Conservation (phyloP, 257 asterid species). For the Ajuga chamaepitys region DNA sequence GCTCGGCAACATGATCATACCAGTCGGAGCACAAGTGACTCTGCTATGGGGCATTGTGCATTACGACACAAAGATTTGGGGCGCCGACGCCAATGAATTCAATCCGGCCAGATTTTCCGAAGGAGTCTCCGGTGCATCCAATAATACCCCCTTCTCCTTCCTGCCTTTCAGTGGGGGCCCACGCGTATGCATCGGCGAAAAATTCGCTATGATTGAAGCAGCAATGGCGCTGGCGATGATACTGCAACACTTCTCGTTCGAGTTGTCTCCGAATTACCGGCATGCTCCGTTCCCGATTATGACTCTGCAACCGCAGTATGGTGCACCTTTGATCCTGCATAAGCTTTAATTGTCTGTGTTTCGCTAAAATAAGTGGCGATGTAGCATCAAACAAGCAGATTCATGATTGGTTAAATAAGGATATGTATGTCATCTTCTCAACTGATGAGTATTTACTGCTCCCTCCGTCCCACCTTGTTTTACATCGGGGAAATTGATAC, state of each 20-base stretch:
- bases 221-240: slow-evolving; percentile 24
- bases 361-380: too few species aligned
- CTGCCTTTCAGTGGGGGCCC: slow-evolving; percentile 38
- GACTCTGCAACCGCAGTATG: slow-evolving; percentile 45
- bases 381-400: too few species aligned
- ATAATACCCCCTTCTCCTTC: slow-evolving; percentile 13
- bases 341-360: slow-evolving; percentile 19
- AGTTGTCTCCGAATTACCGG: slow-evolving; percentile 29
- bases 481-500: too few species aligned
- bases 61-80: slow-evolving; percentile 33
- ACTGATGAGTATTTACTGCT: too few species aligned
- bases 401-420: too few species aligned
- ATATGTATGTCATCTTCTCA: too few species aligned
- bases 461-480: too few species aligned
- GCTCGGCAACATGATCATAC: slow-evolving; percentile 25
- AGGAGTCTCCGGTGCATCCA: slow-evolving; percentile 25
- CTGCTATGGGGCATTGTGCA: slow-evolving; percentile 27
- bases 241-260: slow-evolving; percentile 26
- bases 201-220: slow-evolving; percentile 30
- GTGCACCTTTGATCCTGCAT: slow-evolving; percentile 27
- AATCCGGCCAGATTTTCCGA: slow-evolving; percentile 40
- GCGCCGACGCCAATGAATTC: slow-evolving; percentile 31
- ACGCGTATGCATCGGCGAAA: slow-evolving; percentile 37
- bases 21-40: slow-evolving; percentile 25
- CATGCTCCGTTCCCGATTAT: slow-evolving; percentile 36